Evolutionary conservation across 202 grass and related monocot genomes (phyloP).

Genomic region (Brachypodium distachyon): DNA sequence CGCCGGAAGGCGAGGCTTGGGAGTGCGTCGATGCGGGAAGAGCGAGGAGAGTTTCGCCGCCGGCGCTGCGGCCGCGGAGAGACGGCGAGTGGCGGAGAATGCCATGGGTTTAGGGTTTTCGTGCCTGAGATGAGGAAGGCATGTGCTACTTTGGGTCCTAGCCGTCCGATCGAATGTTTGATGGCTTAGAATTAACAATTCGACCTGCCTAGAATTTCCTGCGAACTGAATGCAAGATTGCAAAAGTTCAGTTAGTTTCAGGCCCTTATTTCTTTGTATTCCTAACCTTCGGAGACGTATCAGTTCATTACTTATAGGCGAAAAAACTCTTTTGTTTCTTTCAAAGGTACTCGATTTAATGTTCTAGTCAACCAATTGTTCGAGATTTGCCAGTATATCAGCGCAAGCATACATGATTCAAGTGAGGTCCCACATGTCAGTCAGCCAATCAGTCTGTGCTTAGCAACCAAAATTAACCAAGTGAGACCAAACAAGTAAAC

Average conservation of each 20-base stretch:
- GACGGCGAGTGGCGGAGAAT: conserved; percentile 25
- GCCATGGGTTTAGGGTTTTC: conserved; percentile 24
- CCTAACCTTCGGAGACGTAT: too few species aligned
- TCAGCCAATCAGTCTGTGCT: background rate
- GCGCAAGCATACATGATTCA: background rate
- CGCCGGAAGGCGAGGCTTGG: background rate
- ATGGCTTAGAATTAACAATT: background rate
- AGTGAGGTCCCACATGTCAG: background rate
- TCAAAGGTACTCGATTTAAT: too few species aligned
- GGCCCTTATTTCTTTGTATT: too few species aligned
- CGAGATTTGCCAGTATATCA: too few species aligned
- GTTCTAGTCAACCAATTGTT: too few species aligned
- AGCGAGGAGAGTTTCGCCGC: conserved; percentile 1
- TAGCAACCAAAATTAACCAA: background rate
- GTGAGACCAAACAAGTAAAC: background rate
- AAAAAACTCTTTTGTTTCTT: too few species aligned
- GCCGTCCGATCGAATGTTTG: background rate
- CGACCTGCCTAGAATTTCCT: background rate
- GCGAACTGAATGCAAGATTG: background rate
- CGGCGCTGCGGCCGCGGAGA: background rate
- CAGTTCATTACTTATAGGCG: too few species aligned
- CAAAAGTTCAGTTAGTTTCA: background rate
- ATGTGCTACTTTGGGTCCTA: background rate
- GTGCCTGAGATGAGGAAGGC: background rate
- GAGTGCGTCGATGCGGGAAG: background rate